Percentiles rank a stretch among this genome's conserved stretches.
phyloP scores from a whole-genome alignment of 148 eudicot species.

The Cornus suecica region DNA sequence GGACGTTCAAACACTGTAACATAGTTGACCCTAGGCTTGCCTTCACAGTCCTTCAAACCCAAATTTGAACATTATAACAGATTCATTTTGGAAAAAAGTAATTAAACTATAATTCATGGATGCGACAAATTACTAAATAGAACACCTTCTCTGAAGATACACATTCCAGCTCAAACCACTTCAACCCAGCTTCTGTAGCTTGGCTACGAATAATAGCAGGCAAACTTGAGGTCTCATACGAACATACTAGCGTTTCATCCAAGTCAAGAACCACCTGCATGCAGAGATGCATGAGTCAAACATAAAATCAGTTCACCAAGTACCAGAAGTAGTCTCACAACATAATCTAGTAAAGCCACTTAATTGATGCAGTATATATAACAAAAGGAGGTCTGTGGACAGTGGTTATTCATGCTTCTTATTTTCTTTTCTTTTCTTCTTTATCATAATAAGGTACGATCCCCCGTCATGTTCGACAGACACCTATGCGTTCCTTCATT shows the following conservation, averaged over 20 bases:
- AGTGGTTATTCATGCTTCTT: neutral
- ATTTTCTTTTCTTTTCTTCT: neutral
- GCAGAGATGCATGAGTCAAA: constrained; percentile 5
- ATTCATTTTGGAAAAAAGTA: constrained; percentile 5
- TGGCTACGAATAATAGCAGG: constrained; percentile 74
- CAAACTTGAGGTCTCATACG: constrained; percentile 85
- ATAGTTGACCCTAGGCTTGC: constrained; percentile 91
- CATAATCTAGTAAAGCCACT: neutral
- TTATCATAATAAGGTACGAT: neutral
- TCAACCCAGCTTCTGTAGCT: constrained; percentile 86
- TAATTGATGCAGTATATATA: neutral
- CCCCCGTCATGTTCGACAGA: neutral
- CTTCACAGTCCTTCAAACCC: constrained; percentile 72
- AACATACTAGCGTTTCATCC: constrained; percentile 97
- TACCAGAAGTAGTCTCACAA: neutral
- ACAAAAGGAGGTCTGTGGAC: neutral
- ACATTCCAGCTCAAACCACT: constrained; percentile 96
- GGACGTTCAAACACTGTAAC: constrained; percentile 99
- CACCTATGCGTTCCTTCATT: neutral
- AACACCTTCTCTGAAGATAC: constrained; percentile 87
- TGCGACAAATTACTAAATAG: constrained; percentile 4
- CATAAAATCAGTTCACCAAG: neutral
- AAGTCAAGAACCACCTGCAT: constrained; percentile 97
- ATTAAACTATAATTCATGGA: neutral
- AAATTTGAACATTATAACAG: constrained; percentile 14